A percentile compares a stretch with the other conserved stretches of the same genome.
These are phyloP conservation scores for Podospora didyma DNA, from an alignment of 495 filamentous ascomycete genomes.

Conservation along the genomic window DNA sequence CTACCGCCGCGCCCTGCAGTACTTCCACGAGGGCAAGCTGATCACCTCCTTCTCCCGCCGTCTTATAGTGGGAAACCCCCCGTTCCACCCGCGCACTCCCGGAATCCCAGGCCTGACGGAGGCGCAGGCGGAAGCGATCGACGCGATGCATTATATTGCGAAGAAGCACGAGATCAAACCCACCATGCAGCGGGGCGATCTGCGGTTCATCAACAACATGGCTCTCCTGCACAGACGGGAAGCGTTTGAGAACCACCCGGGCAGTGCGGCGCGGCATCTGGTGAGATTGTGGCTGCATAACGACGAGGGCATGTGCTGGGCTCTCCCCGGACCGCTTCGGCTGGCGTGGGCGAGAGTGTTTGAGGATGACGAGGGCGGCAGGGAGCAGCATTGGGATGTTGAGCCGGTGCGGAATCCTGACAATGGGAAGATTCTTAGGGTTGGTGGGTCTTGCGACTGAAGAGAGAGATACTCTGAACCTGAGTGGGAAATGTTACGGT, in stretches of 20 bases:
- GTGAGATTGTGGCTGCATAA: slow-evolving; percentile 24
- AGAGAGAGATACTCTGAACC: background rate
- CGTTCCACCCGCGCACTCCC: slow-evolving; percentile 36
- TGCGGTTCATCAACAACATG: slow-evolving; percentile 58
- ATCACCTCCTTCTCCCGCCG: slow-evolving; percentile 48
- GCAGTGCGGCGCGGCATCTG: slow-evolving; percentile 8
- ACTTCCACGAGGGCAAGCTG: slow-evolving; percentile 37
- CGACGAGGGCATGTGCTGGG: slow-evolving; percentile 20
- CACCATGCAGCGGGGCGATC: slow-evolving; percentile 52
- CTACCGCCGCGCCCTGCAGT: slow-evolving; percentile 41
- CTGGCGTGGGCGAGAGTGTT: slow-evolving; percentile 24
- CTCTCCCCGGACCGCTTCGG: slow-evolving; percentile 16
- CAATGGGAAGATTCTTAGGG: slow-evolving; percentile 12
- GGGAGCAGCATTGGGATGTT: slow-evolving; percentile 20
- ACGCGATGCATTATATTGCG: slow-evolving; percentile 52
- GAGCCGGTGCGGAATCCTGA: slow-evolving; percentile 15
- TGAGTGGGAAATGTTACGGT: too few species aligned
- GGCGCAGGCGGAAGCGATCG: slow-evolving; percentile 35
- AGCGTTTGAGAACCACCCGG: slow-evolving; percentile 20
- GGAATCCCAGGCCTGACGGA: slow-evolving; percentile 50
- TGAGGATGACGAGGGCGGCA: slow-evolving; percentile 16
- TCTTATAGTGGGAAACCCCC: slow-evolving; percentile 44
- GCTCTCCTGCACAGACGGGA: slow-evolving; percentile 20
- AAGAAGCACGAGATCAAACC: slow-evolving; percentile 47
- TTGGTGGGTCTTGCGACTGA: slow-evolving; percentile 21